Evolutionary conservation across 176 grass and related monocot species (phyloP), one percentile per base, ranked within the genome.

Genomic region (Oryza australiensis): DNA sequence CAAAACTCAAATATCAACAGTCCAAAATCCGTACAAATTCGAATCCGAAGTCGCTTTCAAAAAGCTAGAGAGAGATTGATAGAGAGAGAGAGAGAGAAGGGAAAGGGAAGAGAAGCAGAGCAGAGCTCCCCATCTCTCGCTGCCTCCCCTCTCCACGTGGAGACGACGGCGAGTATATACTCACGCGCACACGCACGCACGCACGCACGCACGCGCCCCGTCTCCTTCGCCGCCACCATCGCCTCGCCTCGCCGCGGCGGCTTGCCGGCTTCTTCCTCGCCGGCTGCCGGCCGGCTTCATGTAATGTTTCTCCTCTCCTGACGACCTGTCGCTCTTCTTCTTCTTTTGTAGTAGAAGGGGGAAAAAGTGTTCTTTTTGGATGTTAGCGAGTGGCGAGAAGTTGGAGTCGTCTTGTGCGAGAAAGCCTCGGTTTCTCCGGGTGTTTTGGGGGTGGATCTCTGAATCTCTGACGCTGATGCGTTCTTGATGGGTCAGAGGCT

Each of bases 101-200:
- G 34, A 78, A 53, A 78, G 46, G 11, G 14, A 16, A 49, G 55
- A 14, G 74, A 65, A 27, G 38, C 28, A 41, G 15, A 85, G 76
- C 68, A 37, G 35, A 37, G 7, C 35, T 37, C 42, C 64, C 30
- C 41, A 30, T 73, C 59, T 42, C 29, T 35, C 29, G 12, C 30
- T 65, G 53, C 48, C 73, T 15, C 66, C 70, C 59, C 37, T 59
- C 64, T 26, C 77, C 88, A 90, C 84, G 84, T 90, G 84, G 68
- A 69, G 24, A 72, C 40, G 69, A 27, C 11, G 16, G 22, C 40
- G 7, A 62, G 72, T 62, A 74, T 78, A 74, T 68, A 74, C n/a
- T n/a, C n/a, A n/a, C 68, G 38, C 64, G 51, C 49, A 9, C 49
- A 18, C 49, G 72, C 66, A 51, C 81, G 24, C 70, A 42, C 68